Percentiles rank a stretch among this genome's conserved stretches.
Evolutionary conservation across 805 yeast genomes (phyloP).

Genomic region (Cyberlindnera maritima): DNA sequence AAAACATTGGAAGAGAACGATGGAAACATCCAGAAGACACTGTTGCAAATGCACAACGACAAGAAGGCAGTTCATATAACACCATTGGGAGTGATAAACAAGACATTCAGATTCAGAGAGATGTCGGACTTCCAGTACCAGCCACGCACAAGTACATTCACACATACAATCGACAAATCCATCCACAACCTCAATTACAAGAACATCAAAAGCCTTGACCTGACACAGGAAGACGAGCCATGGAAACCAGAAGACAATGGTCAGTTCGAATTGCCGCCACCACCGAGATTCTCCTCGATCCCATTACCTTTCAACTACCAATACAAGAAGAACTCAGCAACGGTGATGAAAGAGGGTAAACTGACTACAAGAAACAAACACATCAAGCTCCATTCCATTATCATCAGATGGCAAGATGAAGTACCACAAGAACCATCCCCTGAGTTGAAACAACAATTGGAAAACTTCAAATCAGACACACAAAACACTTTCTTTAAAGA

Average conservation of each 20-base stretch:
- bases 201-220: constrained; percentile 37
- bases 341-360: constrained; percentile 43
- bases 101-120: constrained; percentile 74
- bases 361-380: constrained; percentile 44
- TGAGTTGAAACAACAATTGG: constrained; percentile 45
- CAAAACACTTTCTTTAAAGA: constrained; percentile 27
- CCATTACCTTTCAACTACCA: constrained; percentile 75
- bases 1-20: constrained; percentile 40
- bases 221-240: constrained; percentile 35
- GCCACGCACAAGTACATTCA: constrained; percentile 54
- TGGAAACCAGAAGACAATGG: constrained; percentile 27
- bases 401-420: constrained; percentile 45
- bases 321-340: constrained; percentile 69
- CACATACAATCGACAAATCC: constrained; percentile 37
- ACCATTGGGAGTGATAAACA: constrained; percentile 67
- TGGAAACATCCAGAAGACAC: constrained; percentile 42
- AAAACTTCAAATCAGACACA: constrained; percentile 32
- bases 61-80: constrained; percentile 40
- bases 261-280: constrained; percentile 69
- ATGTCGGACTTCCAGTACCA: constrained; percentile 84
- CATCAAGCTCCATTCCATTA: constrained; percentile 51
- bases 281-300: constrained; percentile 76
- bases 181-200: constrained; percentile 41
- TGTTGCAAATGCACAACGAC: constrained; percentile 29
- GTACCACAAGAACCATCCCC: constrained; percentile 51